Evolutionary conservation across 768 basidiomycete genomes (phyloP), one percentile per base, ranked within the genome.

Genomic region (Crassisporium funariophilum): DNA sequence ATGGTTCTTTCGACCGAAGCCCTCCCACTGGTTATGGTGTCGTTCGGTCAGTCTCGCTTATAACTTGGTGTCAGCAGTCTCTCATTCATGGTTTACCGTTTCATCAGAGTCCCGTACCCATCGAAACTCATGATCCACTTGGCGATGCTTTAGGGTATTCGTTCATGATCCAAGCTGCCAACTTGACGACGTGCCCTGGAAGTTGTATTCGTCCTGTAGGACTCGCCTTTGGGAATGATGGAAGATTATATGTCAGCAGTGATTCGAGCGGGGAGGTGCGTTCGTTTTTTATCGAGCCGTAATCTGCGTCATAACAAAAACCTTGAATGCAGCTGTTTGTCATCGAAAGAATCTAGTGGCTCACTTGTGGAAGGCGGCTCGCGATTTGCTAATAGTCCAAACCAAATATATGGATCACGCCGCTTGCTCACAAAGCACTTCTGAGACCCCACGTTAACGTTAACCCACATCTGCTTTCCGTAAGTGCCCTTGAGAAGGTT

Each of bases 21-120:
- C 73, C 73, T 11, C 74, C 74, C 3, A 75, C 74, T 4, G 75
- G 75, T 5, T 77, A 77, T 47, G 72, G 71, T n/a, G 70, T 77
- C 21, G 67, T 75, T 10, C 61, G 59, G 74, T 75, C 35, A 44
- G 56, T 43, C 16, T 10, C 13, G 1, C 17, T 15, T 21, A 22
- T 15, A 10, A 20, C 12, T 29, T 15, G n/a, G n/a, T n/a, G n/a
- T n/a, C n/a, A n/a, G n/a, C n/a, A n/a, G n/a, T n/a, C n/a, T n/a
- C n/a, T 29, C 2, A 11, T 8, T 16, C 31, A 8, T 36, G n/a
- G n/a, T 36, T 20, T 6, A 19, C n/a, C 33, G 35, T 24, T 7
- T 12, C 19, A 45, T 24, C 44, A 69, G 69, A 11, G 58, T 64
- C 1, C 65, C 61, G 6, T 65, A 61, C 50, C 62, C 61, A 27